phyloP scores from a whole-genome alignment of 2,329 filamentous ascomycete species.

The Cytospora mali region DNA sequence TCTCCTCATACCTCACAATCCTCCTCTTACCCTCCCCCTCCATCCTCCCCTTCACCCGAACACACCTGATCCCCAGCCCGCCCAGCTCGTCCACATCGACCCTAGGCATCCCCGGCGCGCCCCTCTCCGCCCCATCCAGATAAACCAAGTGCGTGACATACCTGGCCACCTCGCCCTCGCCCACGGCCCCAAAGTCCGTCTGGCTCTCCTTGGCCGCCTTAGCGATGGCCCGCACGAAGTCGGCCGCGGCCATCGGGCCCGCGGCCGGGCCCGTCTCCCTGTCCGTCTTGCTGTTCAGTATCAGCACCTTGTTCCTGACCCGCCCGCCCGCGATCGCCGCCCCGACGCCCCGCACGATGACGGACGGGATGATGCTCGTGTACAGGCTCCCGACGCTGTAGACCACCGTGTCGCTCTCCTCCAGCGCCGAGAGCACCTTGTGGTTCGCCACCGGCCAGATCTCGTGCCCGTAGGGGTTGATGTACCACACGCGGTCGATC shows the following conservation, averaged over 20 bases:
- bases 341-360: constrained; percentile 78
- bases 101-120: constrained; percentile 62
- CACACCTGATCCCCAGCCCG: constrained; percentile 72
- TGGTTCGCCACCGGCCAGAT: constrained; percentile 85
- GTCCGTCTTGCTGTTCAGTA: constrained; percentile 82
- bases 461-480: constrained; percentile 97
- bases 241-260: constrained; percentile 69
- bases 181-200: constrained; percentile 43
- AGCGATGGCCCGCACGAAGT: constrained; percentile 81
- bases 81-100: constrained; percentile 69
- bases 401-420: constrained; percentile 67
- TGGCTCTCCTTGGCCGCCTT: constrained; percentile 72
- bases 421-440: constrained; percentile 71
- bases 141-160: constrained; percentile 88
- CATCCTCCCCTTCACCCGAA: constrained; percentile 74
- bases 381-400: constrained; percentile 96
- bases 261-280: constrained; percentile 78
- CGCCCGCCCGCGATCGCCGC: constrained; percentile 55
- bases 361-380: constrained; percentile 81
- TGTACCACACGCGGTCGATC: constrained; percentile 90
- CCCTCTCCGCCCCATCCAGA: constrained; percentile 58
- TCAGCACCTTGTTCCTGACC: constrained; percentile 71
- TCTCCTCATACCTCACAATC: constrained; percentile 72
- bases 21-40: constrained; percentile 48
- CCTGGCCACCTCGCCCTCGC: constrained; percentile 46